Conservation (phyloP, 352 stramenopile species). For the Poterioochromonas sp. region DNA sequence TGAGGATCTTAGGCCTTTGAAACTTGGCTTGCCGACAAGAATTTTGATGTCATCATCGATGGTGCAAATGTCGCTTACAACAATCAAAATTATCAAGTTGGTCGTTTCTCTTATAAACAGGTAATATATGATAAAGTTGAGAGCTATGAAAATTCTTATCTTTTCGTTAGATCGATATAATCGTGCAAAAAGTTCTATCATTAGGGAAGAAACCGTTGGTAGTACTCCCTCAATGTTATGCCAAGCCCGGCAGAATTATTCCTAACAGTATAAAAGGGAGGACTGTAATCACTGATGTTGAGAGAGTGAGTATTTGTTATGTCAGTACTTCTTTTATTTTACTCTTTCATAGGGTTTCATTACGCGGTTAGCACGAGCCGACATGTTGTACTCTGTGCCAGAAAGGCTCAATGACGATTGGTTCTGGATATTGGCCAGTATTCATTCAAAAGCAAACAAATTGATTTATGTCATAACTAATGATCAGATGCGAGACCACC, state of each 20-base stretch:
- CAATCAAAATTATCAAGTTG: conserved; percentile 19
- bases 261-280: conserved; percentile 29
- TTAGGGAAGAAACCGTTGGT: conserved; percentile 5
- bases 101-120: conserved; percentile 30
- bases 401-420: conserved; percentile 41
- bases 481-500: conserved; percentile 46
- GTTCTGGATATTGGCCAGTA: conserved; percentile 45
- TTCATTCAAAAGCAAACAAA: neutral
- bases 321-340: neutral
- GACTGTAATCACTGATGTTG: too few species aligned
- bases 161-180: conserved; percentile 12
- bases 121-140: neutral
- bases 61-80: conserved; percentile 34
- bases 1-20: conserved; percentile 10
- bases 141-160: neutral
- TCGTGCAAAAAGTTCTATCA: neutral
- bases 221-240: neutral
- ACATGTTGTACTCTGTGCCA: conserved; percentile 32
- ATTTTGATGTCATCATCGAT: conserved; percentile 35
- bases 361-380: neutral
- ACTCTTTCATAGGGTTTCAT: neutral
- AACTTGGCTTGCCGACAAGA: neutral
- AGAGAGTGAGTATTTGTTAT: neutral
- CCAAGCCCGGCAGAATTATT: neutral
- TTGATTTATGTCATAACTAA: conserved; percentile 42